Evolutionary conservation across 352 stramenopile species (phyloP).

Genomic region (Globisporangium paddicum): DNA sequence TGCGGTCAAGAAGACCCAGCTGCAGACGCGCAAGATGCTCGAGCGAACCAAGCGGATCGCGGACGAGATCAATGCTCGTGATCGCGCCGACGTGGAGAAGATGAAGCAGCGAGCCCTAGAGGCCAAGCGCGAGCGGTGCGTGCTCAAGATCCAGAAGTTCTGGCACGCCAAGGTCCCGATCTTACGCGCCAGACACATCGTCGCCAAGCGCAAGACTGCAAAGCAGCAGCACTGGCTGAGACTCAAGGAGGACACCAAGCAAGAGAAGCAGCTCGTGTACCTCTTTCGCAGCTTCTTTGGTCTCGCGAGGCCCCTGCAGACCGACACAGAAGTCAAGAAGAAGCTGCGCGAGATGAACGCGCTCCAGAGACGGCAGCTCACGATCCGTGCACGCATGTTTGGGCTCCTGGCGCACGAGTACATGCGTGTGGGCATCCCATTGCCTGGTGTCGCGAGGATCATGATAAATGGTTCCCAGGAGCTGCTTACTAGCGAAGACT

Average conservation of each 20-base stretch:
- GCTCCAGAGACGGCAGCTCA: constrained; percentile 38
- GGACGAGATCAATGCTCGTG: constrained; percentile 34
- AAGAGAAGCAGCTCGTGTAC: constrained; percentile 31
- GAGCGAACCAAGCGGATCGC: constrained; percentile 26
- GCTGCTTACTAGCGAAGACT: constrained; percentile 40
- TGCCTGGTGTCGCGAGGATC: constrained; percentile 38
- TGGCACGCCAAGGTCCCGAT: constrained; percentile 36
- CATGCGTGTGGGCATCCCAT: constrained; percentile 50
- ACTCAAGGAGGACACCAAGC: constrained; percentile 24
- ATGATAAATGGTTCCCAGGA: constrained; percentile 19
- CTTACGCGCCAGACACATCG: constrained; percentile 23
- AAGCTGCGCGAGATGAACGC: constrained; percentile 46
- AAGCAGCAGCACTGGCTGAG: constrained; percentile 38
- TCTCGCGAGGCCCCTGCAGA: constrained; percentile 29
- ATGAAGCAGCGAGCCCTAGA: constrained; percentile 24
- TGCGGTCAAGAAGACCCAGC: constrained; percentile 15
- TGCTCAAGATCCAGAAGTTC: constrained; percentile 45
- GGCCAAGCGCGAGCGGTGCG: constrained; percentile 22
- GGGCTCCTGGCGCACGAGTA: constrained; percentile 56
- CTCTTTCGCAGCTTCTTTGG: constrained; percentile 34
- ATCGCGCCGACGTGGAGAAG: constrained; percentile 42
- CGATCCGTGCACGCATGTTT: constrained; percentile 46
- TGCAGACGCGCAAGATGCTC: constrained; percentile 42
- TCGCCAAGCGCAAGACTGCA: constrained; percentile 14
- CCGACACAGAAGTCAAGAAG: constrained; percentile 31